Base-by-base conservation (phyloP, 2,329 filamentous ascomycete species). In the Stagonosporopsis tanaceti region DNA sequence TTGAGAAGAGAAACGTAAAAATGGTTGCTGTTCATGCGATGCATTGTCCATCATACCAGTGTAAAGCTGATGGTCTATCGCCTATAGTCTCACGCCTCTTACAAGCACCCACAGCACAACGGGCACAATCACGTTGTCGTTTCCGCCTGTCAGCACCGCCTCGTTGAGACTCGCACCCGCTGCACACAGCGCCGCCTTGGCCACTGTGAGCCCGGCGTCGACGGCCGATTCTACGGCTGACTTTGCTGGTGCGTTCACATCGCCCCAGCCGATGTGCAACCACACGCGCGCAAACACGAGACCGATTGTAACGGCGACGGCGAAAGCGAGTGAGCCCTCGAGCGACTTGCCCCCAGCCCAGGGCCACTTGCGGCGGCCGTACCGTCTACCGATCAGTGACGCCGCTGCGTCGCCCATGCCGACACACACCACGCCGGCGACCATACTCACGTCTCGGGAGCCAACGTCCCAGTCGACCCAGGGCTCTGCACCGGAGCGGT, bases 41-140 rank as follows among this genome's bases (percentile, higher is more conserved):
- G 42, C 24, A 28, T 52, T 42, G 27, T 56, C 44, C 53, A 53
- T 39, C 11, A 22, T 27, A 12, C 74, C 35, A 74, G 55, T 53
- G 84, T 84, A 59, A 15, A 15, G 32, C 32, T 5, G 12, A 32
- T 52, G 27, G 39, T 56, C 44, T 57, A 57, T 39, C 6, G n/a
- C n/a, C 53, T 63, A 76, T 35, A 75, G 53, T 52, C 84, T 84
- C 57, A 94, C 77, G 20, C 91, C 92, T 77, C 94, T 90, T 37
- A 97, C 93, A 69, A 96, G 88, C 58, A 93, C 85, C 95, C 95
- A 99, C 59, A 99, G 79, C 47, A 96, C 88, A 55, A 99, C 87
- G 4, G 95, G 95, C 62, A 98, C 94, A 62, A 98, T 89, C 17
- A 99, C 95, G 81, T 99, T 99, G 82, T 99, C 95, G 77, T 99